Conservation (phyloP, 1,284 basidiomycete species). For the Filobasidium uniguttulatum region DNA sequence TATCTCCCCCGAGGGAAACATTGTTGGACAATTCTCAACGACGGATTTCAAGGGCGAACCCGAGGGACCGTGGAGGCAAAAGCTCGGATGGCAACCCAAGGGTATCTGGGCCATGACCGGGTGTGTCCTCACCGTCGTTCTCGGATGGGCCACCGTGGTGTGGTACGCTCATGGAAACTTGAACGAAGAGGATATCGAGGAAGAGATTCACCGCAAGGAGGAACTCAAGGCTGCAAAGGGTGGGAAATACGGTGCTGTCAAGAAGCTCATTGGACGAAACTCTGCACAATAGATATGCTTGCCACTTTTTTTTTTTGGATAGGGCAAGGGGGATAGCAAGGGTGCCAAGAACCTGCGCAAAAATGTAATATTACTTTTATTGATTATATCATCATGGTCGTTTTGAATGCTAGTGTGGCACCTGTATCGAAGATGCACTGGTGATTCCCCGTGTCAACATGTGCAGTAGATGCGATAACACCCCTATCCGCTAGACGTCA, state of each 20-base stretch:
- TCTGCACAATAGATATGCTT: background rate
- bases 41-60: constrained; percentile 41
- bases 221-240: constrained; percentile 41
- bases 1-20: constrained; percentile 54
- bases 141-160: constrained; percentile 64
- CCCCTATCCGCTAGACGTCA: too few species aligned
- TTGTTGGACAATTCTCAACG: constrained; percentile 33
- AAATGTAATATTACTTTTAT: too few species aligned
- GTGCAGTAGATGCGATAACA: too few species aligned
- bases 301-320: too few species aligned
- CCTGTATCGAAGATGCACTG: too few species aligned
- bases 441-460: too few species aligned
- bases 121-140: constrained; percentile 63
- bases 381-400: too few species aligned
- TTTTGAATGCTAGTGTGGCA: too few species aligned
- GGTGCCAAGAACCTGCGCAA: too few species aligned
- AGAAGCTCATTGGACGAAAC: constrained; percentile 10
- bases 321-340: too few species aligned
- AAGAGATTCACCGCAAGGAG: constrained; percentile 46
- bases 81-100: constrained; percentile 59
- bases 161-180: constrained; percentile 68
- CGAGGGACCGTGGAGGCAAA: constrained; percentile 55
- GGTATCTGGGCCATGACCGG: constrained; percentile 75
- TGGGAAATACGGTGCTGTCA: constrained; percentile 16
- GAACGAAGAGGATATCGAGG: constrained; percentile 62